These are phyloP conservation scores for Schizosaccharomyces versatilis DNA, from an alignment of 1,139 yeast species.

Conservation along the genomic window DNA sequence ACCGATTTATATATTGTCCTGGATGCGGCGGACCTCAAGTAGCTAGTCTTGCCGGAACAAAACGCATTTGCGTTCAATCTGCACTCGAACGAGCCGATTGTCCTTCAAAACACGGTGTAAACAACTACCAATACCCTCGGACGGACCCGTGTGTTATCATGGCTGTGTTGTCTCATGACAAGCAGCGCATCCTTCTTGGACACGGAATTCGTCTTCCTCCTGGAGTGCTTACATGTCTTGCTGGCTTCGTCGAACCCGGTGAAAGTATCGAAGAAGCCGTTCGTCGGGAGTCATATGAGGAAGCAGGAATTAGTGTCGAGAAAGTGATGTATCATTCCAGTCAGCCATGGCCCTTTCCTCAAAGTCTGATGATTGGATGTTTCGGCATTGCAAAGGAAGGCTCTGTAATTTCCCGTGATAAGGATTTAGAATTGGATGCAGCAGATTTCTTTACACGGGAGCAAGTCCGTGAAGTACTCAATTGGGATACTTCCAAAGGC, in stretches of 20 bases:
- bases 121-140: conserved; percentile 50
- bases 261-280: conserved; percentile 82
- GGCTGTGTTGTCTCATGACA: conserved; percentile 44
- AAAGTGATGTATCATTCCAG: conserved; percentile 39
- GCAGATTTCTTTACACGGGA: conserved; percentile 8
- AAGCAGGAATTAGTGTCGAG: conserved; percentile 58
- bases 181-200: conserved; percentile 47
- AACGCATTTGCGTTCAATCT: conserved; percentile 35
- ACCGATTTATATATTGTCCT: conserved; percentile 60
- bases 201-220: conserved; percentile 36
- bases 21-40: conserved; percentile 62
- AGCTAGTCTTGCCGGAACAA: conserved; percentile 66
- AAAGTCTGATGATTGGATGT: conserved; percentile 83
- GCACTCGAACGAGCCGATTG: conserved; percentile 4
- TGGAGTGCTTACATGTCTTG: conserved; percentile 58
- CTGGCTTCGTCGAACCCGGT: conserved; percentile 90
- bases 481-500: conserved; percentile 26
- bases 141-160: conserved; percentile 75
- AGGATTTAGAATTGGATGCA: conserved; percentile 52
- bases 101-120: conserved; percentile 14
- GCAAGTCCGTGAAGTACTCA: conserved; percentile 49
- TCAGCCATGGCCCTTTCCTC: conserved; percentile 96
- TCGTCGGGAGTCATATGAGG: conserved; percentile 82
- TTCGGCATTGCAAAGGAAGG: conserved; percentile 39
- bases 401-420: conserved; percentile 43